A percentile compares a stretch with the other conserved stretches of the same genome.
phyloP scores from a whole-genome alignment of 495 filamentous ascomycete species.

The Aspergillus conjunctus region DNA sequence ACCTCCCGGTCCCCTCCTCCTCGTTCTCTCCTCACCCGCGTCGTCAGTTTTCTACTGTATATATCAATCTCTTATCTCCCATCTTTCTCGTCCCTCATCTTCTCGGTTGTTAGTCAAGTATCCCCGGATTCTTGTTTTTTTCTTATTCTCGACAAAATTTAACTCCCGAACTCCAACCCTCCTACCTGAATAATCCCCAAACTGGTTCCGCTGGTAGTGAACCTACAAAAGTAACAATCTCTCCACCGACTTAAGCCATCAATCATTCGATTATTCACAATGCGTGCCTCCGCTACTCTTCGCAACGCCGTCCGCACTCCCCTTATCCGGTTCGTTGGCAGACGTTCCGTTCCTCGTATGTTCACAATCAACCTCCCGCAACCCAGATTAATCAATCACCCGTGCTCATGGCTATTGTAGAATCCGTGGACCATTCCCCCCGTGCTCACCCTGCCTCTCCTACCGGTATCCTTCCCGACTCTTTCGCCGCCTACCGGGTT shows the following conservation, averaged over 20 bases:
- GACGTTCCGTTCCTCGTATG: constrained; percentile 79
- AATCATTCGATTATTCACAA: constrained; percentile 40
- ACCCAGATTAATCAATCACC: not conserved
- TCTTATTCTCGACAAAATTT: not conserved
- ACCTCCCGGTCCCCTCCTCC: constrained; percentile 28
- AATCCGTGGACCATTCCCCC: constrained; percentile 70
- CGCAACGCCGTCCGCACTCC: constrained; percentile 73
- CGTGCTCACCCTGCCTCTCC: constrained; percentile 67
- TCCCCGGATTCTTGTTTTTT: not conserved
- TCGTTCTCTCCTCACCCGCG: constrained; percentile 21
- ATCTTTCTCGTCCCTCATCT: constrained; percentile 12
- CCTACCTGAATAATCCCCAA: constrained; percentile 15
- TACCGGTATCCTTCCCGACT: constrained; percentile 59
- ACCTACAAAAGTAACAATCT: constrained; percentile 2
- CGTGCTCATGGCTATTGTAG: constrained; percentile 38
- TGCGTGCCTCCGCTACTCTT: constrained; percentile 69
- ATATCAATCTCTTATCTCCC: constrained; percentile 15
- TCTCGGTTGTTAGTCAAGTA: not conserved
- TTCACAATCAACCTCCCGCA: constrained; percentile 21
- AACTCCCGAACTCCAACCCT: not conserved
- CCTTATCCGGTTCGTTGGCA: constrained; percentile 90
- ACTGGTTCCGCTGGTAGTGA: constrained; percentile 20
- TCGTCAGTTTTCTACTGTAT: constrained; percentile 23
- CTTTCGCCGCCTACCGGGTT: constrained; percentile 88
- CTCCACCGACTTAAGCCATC: constrained; percentile 20